Conservation (phyloP, 169 alveolate species). For the Fabrea salina region DNA sequence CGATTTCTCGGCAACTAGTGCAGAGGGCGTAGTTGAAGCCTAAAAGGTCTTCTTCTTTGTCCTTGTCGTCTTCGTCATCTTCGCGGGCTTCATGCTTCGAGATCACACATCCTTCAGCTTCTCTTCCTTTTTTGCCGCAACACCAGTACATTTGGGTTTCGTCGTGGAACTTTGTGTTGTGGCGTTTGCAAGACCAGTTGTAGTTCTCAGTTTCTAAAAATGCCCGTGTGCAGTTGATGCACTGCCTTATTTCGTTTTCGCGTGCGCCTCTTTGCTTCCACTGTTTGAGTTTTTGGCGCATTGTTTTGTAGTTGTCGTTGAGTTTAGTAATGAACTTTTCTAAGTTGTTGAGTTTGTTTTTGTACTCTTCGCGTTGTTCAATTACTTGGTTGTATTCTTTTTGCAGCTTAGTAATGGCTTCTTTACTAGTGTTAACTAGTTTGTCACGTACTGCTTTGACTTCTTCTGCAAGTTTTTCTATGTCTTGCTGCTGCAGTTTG, state of each 20-base stretch:
- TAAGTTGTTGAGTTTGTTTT: not conserved
- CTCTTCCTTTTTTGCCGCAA: slow-evolving; percentile 57
- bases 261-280: slow-evolving; percentile 22
- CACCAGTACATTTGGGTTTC: slow-evolving; percentile 65
- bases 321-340: slow-evolving; percentile 6
- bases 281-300: slow-evolving; percentile 26
- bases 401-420: not conserved
- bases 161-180: slow-evolving; percentile 44
- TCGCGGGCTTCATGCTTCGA: slow-evolving; percentile 60
- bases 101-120: slow-evolving; percentile 36
- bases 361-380: slow-evolving; percentile 18
- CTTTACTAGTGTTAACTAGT: not conserved
- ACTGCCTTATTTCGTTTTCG: slow-evolving; percentile 45
- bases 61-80: slow-evolving; percentile 55
- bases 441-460: slow-evolving; percentile 4
- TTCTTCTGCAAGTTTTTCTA: slow-evolving; percentile 8
- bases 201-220: slow-evolving; percentile 54
- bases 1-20: slow-evolving; percentile 55
- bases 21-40: not conserved
- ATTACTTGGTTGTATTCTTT: not conserved
- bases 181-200: slow-evolving; percentile 66
- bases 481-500: slow-evolving; percentile 5
- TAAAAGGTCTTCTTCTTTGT: slow-evolving; percentile 22
- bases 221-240: slow-evolving; percentile 59
- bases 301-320: slow-evolving; percentile 2